Conservation (phyloP, 768 basidiomycete genomes). For the Rhizopogon vinicolor region DNA sequence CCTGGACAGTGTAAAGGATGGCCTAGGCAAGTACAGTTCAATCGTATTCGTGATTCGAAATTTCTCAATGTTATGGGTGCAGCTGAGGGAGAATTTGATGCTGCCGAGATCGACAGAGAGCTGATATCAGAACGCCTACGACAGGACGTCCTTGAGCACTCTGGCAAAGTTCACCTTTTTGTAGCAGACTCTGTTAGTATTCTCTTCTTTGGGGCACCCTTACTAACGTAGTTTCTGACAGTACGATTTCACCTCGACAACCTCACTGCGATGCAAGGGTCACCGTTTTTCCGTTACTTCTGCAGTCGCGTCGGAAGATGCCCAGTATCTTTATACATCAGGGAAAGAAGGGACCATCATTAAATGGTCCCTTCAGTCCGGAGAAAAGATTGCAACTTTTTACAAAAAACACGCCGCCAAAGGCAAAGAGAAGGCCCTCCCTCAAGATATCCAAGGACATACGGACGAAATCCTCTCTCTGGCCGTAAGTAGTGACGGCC, state of each 20-base stretch:
- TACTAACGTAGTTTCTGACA: constrained; percentile 17
- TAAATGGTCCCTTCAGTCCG: constrained; percentile 74
- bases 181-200: constrained; percentile 65
- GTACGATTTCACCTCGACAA: constrained; percentile 47
- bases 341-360: constrained; percentile 90
- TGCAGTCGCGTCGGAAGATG: constrained; percentile 72
- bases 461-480: constrained; percentile 81
- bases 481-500: constrained; percentile 82
- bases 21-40: constrained; percentile 43
- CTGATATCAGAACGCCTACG: constrained; percentile 87
- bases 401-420: constrained; percentile 57
- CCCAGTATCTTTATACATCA: constrained; percentile 74
- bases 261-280: constrained; percentile 58
- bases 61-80: neutral
- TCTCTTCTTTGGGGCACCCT: neutral
- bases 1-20: constrained; percentile 77
- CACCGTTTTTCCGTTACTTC: constrained; percentile 81
- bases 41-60: neutral
- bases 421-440: constrained; percentile 53
- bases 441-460: constrained; percentile 62
- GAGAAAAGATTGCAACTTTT: constrained; percentile 53
- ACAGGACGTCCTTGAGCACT: constrained; percentile 87
- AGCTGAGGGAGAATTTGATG: constrained; percentile 92
- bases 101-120: constrained; percentile 92
- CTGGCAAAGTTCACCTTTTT: constrained; percentile 82